Evolutionary conservation across 148 eudicot species (phyloP).

Genomic region (Chenopodium album): DNA sequence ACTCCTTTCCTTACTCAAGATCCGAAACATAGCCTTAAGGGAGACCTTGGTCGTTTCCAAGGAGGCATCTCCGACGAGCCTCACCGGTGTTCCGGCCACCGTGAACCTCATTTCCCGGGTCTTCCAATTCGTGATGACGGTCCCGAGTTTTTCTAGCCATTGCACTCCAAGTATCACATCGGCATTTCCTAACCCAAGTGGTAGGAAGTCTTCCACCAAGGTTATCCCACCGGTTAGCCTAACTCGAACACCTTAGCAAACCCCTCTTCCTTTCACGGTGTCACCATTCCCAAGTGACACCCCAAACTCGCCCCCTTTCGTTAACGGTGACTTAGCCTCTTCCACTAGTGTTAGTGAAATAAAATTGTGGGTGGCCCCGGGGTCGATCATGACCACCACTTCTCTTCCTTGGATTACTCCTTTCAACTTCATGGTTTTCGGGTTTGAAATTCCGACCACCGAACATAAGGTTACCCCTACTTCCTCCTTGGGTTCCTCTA

Average conservation of each 20-base stretch:
- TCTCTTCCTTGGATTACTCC: neutral
- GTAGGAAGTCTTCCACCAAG: neutral
- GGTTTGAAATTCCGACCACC: neutral
- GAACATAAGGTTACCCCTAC: neutral
- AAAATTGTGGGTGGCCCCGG: neutral
- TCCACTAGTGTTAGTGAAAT: neutral
- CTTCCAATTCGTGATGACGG: neutral
- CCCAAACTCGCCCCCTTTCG: neutral
- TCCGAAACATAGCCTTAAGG: neutral
- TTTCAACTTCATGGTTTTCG: neutral
- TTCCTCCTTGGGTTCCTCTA: too few relatives aligned
- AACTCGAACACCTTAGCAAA: neutral
- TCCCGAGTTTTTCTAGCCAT: neutral
- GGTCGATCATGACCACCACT: neutral
- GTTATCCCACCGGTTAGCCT: neutral
- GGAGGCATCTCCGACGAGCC: neutral
- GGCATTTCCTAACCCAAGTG: neutral
- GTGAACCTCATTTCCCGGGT: neutral
- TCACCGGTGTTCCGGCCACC: neutral
- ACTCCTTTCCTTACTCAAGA: neutral
- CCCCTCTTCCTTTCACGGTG: neutral
- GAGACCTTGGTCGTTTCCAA: neutral
- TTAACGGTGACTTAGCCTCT: rapidly evolving
- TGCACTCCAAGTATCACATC: neutral
- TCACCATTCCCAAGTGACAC: neutral